phyloP scores from a whole-genome alignment of 148 eudicot species.

The Rhododendron ovatum region DNA sequence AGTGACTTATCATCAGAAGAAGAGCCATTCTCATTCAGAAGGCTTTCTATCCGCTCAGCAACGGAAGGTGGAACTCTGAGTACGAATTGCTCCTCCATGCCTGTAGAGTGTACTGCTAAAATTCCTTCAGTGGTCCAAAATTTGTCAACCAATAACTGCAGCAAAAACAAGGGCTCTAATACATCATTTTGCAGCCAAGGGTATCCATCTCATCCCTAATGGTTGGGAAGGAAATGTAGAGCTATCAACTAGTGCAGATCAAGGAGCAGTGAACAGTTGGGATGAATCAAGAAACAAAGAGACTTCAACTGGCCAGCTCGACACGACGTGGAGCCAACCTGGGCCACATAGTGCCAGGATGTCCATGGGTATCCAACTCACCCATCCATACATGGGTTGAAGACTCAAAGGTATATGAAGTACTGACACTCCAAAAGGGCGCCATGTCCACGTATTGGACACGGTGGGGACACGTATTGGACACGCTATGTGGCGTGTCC shows the following conservation, averaged over 20 bases:
- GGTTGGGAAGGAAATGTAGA: not conserved
- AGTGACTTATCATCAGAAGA: constrained; percentile 64
- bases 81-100: constrained; percentile 91
- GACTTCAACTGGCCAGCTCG: not conserved
- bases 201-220: not conserved
- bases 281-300: not conserved
- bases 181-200: not conserved
- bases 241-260: not conserved
- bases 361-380: not conserved
- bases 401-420: not conserved
- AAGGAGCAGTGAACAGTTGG: not conserved
- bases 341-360: not conserved
- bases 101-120: constrained; percentile 6
- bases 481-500: no score
- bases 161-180: not conserved
- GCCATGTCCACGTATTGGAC: no score
- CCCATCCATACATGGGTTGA: not conserved
- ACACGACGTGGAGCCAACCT: not conserved
- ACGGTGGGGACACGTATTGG: no score
- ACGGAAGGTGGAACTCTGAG: constrained; percentile 88
- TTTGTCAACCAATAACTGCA: not conserved
- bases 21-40: constrained; percentile 57
- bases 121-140: no score
- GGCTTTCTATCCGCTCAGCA: constrained; percentile 74
- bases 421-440: no score